Evolutionary conservation across 2,329 filamentous ascomycete species (phyloP).

Genomic region (Cordyceps militaris): DNA sequence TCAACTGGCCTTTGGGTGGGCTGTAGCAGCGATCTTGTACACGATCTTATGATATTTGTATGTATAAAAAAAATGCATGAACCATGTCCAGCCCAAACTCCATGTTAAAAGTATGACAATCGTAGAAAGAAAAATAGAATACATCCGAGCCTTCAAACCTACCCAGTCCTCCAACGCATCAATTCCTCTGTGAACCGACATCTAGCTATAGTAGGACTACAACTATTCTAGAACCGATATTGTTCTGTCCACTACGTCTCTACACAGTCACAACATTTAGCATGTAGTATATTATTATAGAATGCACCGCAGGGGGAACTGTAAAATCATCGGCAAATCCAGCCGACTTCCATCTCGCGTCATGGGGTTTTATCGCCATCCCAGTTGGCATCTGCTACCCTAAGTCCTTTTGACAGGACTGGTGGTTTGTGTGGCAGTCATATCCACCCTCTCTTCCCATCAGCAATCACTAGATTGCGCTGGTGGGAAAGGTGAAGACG

Average conservation of each 20-base stretch:
- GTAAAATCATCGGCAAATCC: constrained; percentile 14
- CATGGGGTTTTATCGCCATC: constrained; percentile 15
- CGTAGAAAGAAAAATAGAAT: no score
- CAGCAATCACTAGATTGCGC: background rate
- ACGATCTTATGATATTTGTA: background rate
- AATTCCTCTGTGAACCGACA: constrained; percentile 3
- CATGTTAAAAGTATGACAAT: no score
- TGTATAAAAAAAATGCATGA: background rate
- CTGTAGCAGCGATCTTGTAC: background rate
- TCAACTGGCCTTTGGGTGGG: background rate
- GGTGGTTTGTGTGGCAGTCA: background rate
- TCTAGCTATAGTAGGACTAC: constrained; percentile 5
- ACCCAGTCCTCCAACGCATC: background rate
- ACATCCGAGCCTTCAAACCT: no score
- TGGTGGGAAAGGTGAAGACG: background rate
- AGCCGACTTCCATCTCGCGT: constrained; percentile 13
- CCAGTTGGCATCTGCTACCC: constrained; percentile 15
- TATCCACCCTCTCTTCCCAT: background rate
- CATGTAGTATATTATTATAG: constrained; percentile 13
- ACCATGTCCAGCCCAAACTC: background rate
- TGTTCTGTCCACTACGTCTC: constrained; percentile 1
- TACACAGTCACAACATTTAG: constrained; percentile 10
- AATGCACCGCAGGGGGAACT: constrained; percentile 10
- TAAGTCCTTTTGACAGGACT: constrained; percentile 9
- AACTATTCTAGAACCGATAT: no score